phyloP scores from a whole-genome alignment of 2,329 filamentous ascomycete genomes.

The Pyrenochaeta sp. region DNA sequence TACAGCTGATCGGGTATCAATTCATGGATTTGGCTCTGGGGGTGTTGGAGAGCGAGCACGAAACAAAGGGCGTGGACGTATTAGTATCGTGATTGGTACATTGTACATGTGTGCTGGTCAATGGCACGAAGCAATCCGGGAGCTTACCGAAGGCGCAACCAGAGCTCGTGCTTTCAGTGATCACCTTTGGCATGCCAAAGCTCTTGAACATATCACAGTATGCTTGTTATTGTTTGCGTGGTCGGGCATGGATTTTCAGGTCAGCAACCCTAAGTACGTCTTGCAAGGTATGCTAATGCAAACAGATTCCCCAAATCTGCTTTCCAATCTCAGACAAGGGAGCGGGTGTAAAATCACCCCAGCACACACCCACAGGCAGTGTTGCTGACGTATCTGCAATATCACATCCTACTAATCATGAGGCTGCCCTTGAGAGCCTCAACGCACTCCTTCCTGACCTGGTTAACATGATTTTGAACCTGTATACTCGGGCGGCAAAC shows the following conservation, averaged over 20 bases:
- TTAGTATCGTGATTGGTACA: slow-evolving; percentile 80
- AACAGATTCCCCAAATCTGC: slow-evolving; percentile 61
- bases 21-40: slow-evolving; percentile 68
- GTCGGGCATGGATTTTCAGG: slow-evolving; percentile 81
- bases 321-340: slow-evolving; percentile 60
- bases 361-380: slow-evolving; percentile 49
- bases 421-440: slow-evolving; percentile 55
- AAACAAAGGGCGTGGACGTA: slow-evolving; percentile 80
- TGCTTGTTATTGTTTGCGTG: slow-evolving; percentile 85
- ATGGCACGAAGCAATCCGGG: slow-evolving; percentile 86
- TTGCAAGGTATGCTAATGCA: slow-evolving; percentile 7
- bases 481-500: slow-evolving; percentile 73
- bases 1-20: slow-evolving; percentile 68
- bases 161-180: slow-evolving; percentile 83
- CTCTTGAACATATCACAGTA: slow-evolving; percentile 84
- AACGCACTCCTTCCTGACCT: slow-evolving; percentile 73
- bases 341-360: slow-evolving; percentile 51
- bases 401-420: slow-evolving; percentile 54
- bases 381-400: slow-evolving; percentile 46
- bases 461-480: slow-evolving; percentile 73
- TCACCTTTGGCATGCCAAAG: slow-evolving; percentile 97
- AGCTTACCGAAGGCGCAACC: slow-evolving; percentile 80
- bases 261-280: slow-evolving; percentile 48
- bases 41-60: slow-evolving; percentile 79
- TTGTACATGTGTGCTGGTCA: slow-evolving; percentile 88